These are phyloP conservation scores for Alisma plantagoaquatica DNA, from an alignment of 106 monocot genomes.

Conservation along the genomic window DNA sequence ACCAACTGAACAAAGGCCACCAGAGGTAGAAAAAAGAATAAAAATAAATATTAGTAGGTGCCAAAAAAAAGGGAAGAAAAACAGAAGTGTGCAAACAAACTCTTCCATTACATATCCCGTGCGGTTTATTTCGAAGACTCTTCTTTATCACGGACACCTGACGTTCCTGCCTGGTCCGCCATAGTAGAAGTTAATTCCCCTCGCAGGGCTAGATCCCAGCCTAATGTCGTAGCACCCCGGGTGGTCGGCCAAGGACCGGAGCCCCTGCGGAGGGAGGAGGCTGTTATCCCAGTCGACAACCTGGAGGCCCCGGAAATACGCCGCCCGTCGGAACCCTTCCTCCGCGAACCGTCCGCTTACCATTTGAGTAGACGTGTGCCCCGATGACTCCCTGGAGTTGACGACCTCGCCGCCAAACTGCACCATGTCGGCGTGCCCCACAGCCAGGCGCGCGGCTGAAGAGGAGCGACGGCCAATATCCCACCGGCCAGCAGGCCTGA, in stretches of 20 bases:
- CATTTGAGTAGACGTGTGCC: too few relatives aligned
- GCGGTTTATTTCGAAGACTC: too few relatives aligned
- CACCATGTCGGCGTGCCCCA: slow-evolving; percentile 44
- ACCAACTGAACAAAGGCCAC: too few relatives aligned
- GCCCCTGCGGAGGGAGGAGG: slow-evolving; percentile 35
- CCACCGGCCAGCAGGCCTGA: slow-evolving; percentile 46
- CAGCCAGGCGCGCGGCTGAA: slow-evolving; percentile 50
- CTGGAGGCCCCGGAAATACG: slow-evolving; percentile 75
- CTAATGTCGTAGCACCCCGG: slow-evolving; percentile 58
- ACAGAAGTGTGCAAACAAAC: too few relatives aligned
- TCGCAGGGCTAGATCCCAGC: slow-evolving; percentile 40
- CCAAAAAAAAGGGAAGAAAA: too few relatives aligned
- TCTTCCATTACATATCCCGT: too few relatives aligned
- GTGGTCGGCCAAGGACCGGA: slow-evolving; percentile 62
- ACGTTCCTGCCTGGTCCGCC: too few relatives aligned
- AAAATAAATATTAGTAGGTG: too few relatives aligned
- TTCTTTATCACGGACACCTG: slow-evolving; percentile 45
- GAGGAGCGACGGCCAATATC: slow-evolving; percentile 65
- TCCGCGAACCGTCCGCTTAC: slow-evolving; percentile 66
- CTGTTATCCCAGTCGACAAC: slow-evolving; percentile 84
- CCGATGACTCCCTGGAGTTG: too few relatives aligned
- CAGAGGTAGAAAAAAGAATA: too few relatives aligned
- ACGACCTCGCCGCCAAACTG: too few relatives aligned
- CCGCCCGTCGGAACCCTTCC: slow-evolving; percentile 49
- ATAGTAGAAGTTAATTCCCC: slow-evolving; percentile 90